Evolutionary conservation across 208 protist genomes (phyloP).

Genomic region (Acanthamoeba sp.): DNA sequence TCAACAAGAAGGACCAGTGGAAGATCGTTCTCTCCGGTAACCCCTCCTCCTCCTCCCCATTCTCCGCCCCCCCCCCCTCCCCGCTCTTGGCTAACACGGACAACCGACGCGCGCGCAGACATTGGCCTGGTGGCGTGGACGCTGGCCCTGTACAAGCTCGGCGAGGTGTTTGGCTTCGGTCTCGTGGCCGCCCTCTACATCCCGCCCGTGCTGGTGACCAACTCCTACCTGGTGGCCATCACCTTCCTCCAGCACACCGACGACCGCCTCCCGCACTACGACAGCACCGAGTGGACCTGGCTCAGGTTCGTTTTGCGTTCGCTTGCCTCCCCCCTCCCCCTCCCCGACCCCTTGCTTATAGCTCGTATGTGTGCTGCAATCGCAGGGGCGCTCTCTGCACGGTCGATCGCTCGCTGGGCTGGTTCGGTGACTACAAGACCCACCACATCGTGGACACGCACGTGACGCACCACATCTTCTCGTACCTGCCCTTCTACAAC

Average conservation of each 20-base stretch:
- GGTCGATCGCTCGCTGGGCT: slow-evolving; percentile 94
- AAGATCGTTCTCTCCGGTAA: slow-evolving; percentile 10
- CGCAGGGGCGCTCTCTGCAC: slow-evolving; percentile 92
- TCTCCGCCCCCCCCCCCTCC: too few relatives aligned
- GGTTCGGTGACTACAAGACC: slow-evolving; percentile 91
- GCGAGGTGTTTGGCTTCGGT: slow-evolving; percentile 87
- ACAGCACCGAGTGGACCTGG: slow-evolving; percentile 94
- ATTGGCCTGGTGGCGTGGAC: slow-evolving; percentile 89
- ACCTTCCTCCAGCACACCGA: slow-evolving; percentile 96
- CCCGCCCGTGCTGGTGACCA: slow-evolving; percentile 92
- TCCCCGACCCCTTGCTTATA: not conserved
- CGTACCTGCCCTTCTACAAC: slow-evolving; percentile 95
- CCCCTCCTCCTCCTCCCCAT: not conserved
- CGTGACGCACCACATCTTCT: slow-evolving; percentile 96
- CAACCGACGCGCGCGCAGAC: slow-evolving; percentile 90
- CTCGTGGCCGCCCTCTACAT: slow-evolving; percentile 41
- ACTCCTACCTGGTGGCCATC: slow-evolving; percentile 95
- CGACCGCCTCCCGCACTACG: slow-evolving; percentile 93
- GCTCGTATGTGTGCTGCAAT: not conserved
- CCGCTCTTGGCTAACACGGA: not conserved
- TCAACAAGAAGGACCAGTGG: slow-evolving; percentile 62
- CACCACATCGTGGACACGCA: slow-evolving; percentile 97
- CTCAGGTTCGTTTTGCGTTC: slow-evolving; percentile 82
- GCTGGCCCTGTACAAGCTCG: slow-evolving; percentile 82
- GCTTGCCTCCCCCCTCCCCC: not conserved